phyloP scores from a whole-genome alignment of 257 asterid genomes.

The Nicotiana undulata region DNA sequence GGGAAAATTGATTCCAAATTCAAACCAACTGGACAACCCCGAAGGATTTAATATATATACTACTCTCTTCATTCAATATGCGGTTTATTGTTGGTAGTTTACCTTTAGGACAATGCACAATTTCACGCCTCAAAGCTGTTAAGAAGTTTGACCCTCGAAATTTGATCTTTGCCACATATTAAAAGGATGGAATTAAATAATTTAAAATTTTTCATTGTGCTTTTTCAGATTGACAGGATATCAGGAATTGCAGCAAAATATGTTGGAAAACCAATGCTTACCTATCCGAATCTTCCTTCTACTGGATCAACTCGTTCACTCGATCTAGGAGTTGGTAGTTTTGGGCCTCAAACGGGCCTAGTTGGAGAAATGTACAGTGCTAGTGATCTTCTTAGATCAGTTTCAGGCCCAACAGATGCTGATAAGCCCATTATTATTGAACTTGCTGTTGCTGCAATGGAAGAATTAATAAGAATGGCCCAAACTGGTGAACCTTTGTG shows the following conservation, averaged over 20 bases:
- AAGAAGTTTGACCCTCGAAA: no score
- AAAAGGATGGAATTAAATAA: no score
- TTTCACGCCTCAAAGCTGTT: no score
- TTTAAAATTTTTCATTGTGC: not conserved
- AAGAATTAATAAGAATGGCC: conserved; percentile 56
- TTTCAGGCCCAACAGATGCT: conserved; percentile 52
- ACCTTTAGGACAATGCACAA: no score
- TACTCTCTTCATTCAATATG: no score
- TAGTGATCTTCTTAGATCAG: conserved; percentile 48
- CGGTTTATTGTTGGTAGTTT: no score
- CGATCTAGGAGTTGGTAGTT: conserved; percentile 51
- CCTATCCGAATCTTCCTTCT: conserved; percentile 42
- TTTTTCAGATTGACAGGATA: conserved; percentile 55
- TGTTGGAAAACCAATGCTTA: conserved; percentile 60
- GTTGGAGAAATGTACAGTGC: conserved; percentile 46
- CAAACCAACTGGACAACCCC: no score
- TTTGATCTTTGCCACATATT: no score
- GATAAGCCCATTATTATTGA: conserved; percentile 67
- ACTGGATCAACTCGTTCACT: conserved; percentile 35
- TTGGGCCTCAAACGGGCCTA: conserved; percentile 36
- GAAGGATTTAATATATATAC: no score
- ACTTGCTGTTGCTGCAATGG: conserved; percentile 84
- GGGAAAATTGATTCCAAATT: no score
- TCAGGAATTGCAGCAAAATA: conserved; percentile 73
- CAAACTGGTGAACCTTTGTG: conserved; percentile 63